These are phyloP conservation scores for Mycena sanguinolenta DNA, from an alignment of 768 basidiomycete species.

Conservation along the genomic window DNA sequence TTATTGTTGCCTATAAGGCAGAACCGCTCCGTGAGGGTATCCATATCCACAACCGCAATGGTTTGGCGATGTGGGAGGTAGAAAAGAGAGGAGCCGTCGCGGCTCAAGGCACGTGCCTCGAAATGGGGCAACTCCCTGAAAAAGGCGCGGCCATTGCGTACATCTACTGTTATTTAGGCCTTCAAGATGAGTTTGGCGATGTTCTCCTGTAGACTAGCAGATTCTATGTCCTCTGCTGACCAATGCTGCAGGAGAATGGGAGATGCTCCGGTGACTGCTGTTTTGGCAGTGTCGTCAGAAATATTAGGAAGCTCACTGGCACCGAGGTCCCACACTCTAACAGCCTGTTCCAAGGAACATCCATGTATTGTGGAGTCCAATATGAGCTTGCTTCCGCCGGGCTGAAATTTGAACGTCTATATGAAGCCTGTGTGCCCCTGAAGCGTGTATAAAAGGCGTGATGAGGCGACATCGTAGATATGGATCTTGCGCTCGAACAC, in stretches of 20 bases:
- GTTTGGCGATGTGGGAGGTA: too few species aligned
- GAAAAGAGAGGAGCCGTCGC: constrained; percentile 24
- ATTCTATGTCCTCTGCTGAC: constrained; percentile 14
- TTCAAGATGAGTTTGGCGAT: background rate
- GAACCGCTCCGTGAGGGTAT: too few species aligned
- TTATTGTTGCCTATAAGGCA: too few species aligned
- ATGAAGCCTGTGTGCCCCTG: constrained; percentile 11
- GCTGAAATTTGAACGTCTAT: constrained; percentile 12
- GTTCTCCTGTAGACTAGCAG: background rate
- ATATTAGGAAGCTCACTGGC: background rate
- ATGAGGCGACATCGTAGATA: constrained; percentile 15
- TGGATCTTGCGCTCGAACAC: background rate
- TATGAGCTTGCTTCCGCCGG: constrained; percentile 18
- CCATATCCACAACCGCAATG: too few species aligned
- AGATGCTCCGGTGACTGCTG: constrained; percentile 4
- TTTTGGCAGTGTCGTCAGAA: constrained; percentile 9
- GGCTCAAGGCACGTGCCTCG: constrained; percentile 26
- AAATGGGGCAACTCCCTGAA: background rate
- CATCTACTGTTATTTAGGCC: constrained; percentile 7
- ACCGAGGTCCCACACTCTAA: constrained; percentile 17
- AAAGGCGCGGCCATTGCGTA: constrained; percentile 17
- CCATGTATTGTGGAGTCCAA: background rate
- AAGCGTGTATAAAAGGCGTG: constrained; percentile 10
- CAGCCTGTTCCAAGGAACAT: background rate
- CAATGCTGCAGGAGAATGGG: constrained; percentile 13